These are phyloP conservation scores for Neofusicoccum laricinum DNA, from an alignment of 2,329 filamentous ascomycete species.

Conservation along the genomic window DNA sequence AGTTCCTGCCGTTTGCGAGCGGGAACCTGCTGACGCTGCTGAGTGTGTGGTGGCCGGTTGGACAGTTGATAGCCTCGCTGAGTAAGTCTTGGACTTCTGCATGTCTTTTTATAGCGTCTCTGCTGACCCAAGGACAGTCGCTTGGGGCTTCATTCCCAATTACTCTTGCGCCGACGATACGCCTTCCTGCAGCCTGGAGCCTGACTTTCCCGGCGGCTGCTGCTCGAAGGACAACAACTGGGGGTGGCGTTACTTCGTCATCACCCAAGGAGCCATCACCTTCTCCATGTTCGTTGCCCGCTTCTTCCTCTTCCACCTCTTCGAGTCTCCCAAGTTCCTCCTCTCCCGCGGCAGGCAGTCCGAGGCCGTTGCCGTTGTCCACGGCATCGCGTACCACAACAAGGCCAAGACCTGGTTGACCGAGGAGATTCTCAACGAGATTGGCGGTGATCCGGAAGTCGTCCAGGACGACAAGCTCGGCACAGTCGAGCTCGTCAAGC, in stretches of 20 bases:
- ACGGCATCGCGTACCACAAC: slow-evolving; percentile 74
- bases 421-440: slow-evolving; percentile 60
- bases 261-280: slow-evolving; percentile 69
- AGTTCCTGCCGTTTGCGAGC: slow-evolving; percentile 75
- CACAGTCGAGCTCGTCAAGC: slow-evolving; percentile 50
- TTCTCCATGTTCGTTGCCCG: slow-evolving; percentile 75
- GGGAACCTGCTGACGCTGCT: slow-evolving; percentile 72
- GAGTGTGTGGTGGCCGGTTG: slow-evolving; percentile 85
- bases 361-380: slow-evolving; percentile 76
- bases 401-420: slow-evolving; percentile 55
- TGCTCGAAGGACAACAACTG: slow-evolving; percentile 54
- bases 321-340: slow-evolving; percentile 82
- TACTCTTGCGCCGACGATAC: slow-evolving; percentile 50
- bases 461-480: slow-evolving; percentile 39
- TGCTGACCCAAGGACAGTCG: slow-evolving; percentile 46
- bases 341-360: slow-evolving; percentile 72
- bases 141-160: slow-evolving; percentile 72
- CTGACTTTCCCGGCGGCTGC: background rate
- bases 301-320: slow-evolving; percentile 76
- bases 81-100: slow-evolving; percentile 17
- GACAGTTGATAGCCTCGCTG: slow-evolving; percentile 69
- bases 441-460: slow-evolving; percentile 49
- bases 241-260: slow-evolving; percentile 74
- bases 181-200: background rate
- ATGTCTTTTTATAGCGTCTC: too few species aligned